Evolutionary conservation across 371 early-diverging fungal species (phyloP).

Genomic region (Rhizopus delemar): DNA sequence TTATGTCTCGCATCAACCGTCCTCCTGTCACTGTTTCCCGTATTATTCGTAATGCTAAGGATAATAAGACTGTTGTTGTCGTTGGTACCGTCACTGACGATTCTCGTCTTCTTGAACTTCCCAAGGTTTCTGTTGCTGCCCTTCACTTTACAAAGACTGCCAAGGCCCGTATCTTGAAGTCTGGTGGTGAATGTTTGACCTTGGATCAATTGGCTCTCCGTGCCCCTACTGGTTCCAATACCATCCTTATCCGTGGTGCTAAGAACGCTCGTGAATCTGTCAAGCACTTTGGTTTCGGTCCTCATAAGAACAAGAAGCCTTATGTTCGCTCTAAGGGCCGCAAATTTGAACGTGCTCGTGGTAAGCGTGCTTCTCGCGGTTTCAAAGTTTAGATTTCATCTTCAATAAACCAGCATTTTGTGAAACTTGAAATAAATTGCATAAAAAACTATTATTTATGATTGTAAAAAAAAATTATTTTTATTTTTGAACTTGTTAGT

Average conservation of each 20-base stretch:
- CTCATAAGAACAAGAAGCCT: slow-evolving; percentile 77
- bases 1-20: slow-evolving; percentile 96
- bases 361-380: slow-evolving; percentile 95
- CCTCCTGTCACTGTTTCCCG: slow-evolving; percentile 94
- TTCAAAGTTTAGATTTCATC: slow-evolving; percentile 76
- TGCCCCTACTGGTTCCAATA: slow-evolving; percentile 95
- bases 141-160: slow-evolving; percentile 92
- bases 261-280: slow-evolving; percentile 90
- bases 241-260: slow-evolving; percentile 87
- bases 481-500: slow-evolving; percentile 18
- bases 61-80: slow-evolving; percentile 86
- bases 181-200: slow-evolving; percentile 97
- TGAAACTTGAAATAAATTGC: neutral
- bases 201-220: slow-evolving; percentile 98
- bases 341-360: slow-evolving; percentile 99
- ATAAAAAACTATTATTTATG: neutral
- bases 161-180: slow-evolving; percentile 95
- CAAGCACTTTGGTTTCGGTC: slow-evolving; percentile 79
- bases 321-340: slow-evolving; percentile 98
- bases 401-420: slow-evolving; percentile 10
- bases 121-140: slow-evolving; percentile 95
- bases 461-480: neutral
- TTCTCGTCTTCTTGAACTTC: slow-evolving; percentile 87
- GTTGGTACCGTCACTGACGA: slow-evolving; percentile 98
- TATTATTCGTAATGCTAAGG: slow-evolving; percentile 70